Evolutionary conservation across 768 basidiomycete species (phyloP), one percentile per base, ranked within the genome.

Genomic region (Boletus huronensis): DNA sequence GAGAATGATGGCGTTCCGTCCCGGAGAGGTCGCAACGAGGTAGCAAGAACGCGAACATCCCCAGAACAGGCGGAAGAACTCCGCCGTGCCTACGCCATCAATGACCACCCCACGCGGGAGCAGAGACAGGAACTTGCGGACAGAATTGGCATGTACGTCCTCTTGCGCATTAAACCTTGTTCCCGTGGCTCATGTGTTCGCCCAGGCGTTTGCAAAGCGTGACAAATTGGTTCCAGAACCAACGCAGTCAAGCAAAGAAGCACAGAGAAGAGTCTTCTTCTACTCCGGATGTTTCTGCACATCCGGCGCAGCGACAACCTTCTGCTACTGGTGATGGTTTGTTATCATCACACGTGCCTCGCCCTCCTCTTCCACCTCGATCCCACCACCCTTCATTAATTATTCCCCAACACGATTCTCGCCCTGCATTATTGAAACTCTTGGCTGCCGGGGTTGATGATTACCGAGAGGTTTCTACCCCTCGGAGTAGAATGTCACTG

Each of bases 181-280:
- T 45, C 48, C 6, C 43, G 46, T 56, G 60, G 63, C 65, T 72
- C 51, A 73, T 50, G 23, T 41, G 58, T 66, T 64, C 68, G 62
- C 17, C 69, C 58, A 91, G 89, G 87, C 85, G 82, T 58, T 80
- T 86, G 72, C 83, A 88, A 71, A 87, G 83, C 53, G 83, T 91
- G 53, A 89, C 85, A 2, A 90, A 91, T 66, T 90, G 89, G 90
- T 91, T 91, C 69, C 88, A 90, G 76, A 89, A 90, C 64, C 88
- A 91, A 65, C 87, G 87, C 62, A 88, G 83, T 68, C 79, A 85
- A 59, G 82, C 86, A 31, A 87, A 85, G 75, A 87, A 87, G 73
- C 80, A 79, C 61, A 81, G 77, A 60, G 84, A 87, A 57, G 84
- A 85, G 47, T 61, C 57, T 6, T 57, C 61, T 46, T 66, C 72